Evolutionary conservation across 495 filamentous ascomycete genomes (phyloP).

Genomic region (Oidiodendron maius): DNA sequence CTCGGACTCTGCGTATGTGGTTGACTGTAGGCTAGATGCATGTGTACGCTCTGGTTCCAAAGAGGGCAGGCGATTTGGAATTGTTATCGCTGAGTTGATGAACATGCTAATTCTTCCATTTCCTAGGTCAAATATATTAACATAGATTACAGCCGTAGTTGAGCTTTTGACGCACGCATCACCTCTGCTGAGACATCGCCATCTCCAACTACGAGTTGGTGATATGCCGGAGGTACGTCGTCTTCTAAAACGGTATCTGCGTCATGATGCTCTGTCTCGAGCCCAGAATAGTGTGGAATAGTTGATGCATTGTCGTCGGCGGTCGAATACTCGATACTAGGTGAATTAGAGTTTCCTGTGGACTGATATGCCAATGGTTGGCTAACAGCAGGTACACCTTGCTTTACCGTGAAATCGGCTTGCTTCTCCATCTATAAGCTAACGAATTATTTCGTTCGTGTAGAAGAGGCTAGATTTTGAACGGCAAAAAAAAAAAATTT

Average conservation of each 20-base stretch:
- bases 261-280: neutral
- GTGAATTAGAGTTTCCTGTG: neutral
- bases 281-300: neutral
- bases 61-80: neutral
- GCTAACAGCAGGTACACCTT: neutral
- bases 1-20: neutral
- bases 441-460: no score
- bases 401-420: no score
- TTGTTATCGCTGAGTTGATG: neutral
- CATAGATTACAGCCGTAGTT: neutral
- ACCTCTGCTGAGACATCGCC: slow-evolving; percentile 3
- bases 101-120: slow-evolving; percentile 6
- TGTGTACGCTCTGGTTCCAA: neutral
- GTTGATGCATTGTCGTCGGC: neutral
- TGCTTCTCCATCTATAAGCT: no score
- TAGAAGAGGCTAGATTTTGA: no score
- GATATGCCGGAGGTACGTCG: slow-evolving; percentile 8
- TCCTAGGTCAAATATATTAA: neutral
- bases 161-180: neutral
- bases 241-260: slow-evolving; percentile 3
- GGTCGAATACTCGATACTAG: neutral
- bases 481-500: no score
- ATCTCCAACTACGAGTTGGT: slow-evolving; percentile 3
- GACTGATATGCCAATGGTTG: neutral
- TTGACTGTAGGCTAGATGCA: neutral